These are phyloP conservation scores for Orbilia oligospora DNA, from an alignment of 2,329 filamentous ascomycete species.

Conservation along the genomic window DNA sequence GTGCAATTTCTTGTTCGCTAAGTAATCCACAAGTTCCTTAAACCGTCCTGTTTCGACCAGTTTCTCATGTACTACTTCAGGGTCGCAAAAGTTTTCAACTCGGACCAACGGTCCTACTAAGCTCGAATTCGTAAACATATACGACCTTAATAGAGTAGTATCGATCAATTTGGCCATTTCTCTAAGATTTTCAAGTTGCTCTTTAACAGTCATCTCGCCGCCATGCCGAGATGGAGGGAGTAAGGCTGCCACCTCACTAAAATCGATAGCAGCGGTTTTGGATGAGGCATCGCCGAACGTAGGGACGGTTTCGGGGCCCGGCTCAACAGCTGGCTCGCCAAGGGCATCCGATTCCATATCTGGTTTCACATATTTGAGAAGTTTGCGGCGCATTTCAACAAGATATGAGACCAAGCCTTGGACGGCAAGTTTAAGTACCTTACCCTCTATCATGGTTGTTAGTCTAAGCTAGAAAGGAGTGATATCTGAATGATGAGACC, in stretches of 20 bases:
- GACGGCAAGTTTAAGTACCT: slow-evolving; percentile 85
- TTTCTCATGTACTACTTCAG: slow-evolving; percentile 92
- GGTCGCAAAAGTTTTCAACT: slow-evolving; percentile 96
- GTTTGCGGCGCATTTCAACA: slow-evolving; percentile 78
- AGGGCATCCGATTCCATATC: slow-evolving; percentile 73
- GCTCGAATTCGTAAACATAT: slow-evolving; percentile 91
- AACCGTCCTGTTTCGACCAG: slow-evolving; percentile 89
- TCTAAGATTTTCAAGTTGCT: slow-evolving; percentile 80
- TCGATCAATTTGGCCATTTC: slow-evolving; percentile 88
- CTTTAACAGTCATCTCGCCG: slow-evolving; percentile 66
- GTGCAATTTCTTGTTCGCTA: slow-evolving; percentile 94
- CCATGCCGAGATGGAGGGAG: slow-evolving; percentile 65
- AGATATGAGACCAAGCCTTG: slow-evolving; percentile 88
- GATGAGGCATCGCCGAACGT: slow-evolving; percentile 28
- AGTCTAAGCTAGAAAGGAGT: neutral
- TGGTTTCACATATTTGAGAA: slow-evolving; percentile 64
- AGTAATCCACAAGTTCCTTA: slow-evolving; percentile 95
- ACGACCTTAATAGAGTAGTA: slow-evolving; percentile 91
- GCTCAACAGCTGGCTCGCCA: slow-evolving; percentile 70
- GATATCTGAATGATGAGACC: neutral
- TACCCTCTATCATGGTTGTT: slow-evolving; percentile 73
- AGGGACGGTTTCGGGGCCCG: slow-evolving; percentile 58
- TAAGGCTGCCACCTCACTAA: slow-evolving; percentile 49
- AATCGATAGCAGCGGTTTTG: slow-evolving; percentile 34
- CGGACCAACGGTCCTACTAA: slow-evolving; percentile 92